Evolutionary conservation across 768 basidiomycete species (phyloP).

Genomic region (Agaricus sinodeliciosus): DNA sequence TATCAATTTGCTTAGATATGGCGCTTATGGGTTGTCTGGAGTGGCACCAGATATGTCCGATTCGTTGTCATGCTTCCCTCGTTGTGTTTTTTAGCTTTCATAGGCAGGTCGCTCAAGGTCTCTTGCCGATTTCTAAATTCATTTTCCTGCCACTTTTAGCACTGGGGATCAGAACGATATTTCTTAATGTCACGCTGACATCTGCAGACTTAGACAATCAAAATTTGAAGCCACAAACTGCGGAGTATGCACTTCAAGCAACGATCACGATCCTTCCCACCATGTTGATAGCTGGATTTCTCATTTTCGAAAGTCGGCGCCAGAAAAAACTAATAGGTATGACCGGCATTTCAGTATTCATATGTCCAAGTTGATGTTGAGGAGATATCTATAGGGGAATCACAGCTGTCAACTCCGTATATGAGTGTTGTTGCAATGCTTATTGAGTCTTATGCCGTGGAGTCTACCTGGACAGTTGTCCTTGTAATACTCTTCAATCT

Average conservation of each 20-base stretch:
- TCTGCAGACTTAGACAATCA: neutral
- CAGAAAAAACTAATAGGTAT: neutral
- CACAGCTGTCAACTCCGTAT: neutral
- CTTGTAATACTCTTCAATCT: too few species aligned
- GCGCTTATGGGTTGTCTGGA: neutral
- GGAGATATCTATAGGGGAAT: neutral
- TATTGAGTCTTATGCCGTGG: neutral
- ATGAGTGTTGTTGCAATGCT: neutral
- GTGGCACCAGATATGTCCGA: neutral
- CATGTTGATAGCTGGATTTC: neutral
- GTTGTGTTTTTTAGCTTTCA: neutral
- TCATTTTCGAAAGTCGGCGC: neutral
- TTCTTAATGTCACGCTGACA: neutral
- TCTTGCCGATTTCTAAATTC: too few species aligned
- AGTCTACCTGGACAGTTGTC: neutral
- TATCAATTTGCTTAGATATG: neutral
- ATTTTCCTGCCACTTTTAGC: too few species aligned
- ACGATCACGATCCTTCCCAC: neutral
- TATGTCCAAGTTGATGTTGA: too few species aligned
- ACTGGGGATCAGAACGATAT: neutral
- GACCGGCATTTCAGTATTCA: too few species aligned
- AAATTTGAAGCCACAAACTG: neutral
- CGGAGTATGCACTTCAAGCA: neutral
- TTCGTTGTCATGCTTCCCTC: neutral
- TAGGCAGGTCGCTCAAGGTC: neutral